Percentiles rank a stretch among this genome's conserved stretches.
Conservation (phyloP, 164 flowering plant genomes). For the Aristolochia californica region DNA sequence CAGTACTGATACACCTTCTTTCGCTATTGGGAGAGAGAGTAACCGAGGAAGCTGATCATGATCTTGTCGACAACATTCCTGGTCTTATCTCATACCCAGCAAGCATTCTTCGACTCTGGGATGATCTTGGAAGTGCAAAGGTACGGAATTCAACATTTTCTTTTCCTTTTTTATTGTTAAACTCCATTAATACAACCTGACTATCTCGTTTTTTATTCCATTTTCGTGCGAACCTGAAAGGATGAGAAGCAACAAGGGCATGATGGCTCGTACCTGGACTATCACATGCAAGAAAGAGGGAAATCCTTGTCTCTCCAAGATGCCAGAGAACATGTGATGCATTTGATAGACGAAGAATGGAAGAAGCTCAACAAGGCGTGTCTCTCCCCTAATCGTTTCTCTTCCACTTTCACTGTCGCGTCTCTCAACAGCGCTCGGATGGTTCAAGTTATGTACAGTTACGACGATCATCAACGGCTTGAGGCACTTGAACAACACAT, state of each 20-base stretch:
- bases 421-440: conserved; percentile 41
- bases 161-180: too few species aligned
- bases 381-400: conserved; percentile 25
- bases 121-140: conserved; percentile 19
- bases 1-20: conserved; percentile 14
- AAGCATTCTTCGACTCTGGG: conserved; percentile 24
- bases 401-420: conserved; percentile 22
- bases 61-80: conserved; percentile 3
- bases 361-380: conserved; percentile 37
- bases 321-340: conserved; percentile 20
- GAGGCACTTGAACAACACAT: conserved; percentile 25
- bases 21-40: conserved; percentile 20
- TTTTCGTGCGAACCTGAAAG: conserved; percentile 11
- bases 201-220: too few species aligned
- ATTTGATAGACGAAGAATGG: conserved; percentile 38
- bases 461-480: conserved; percentile 31
- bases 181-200: too few species aligned
- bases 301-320: conserved; percentile 5
- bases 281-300: conserved; percentile 26
- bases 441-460: conserved; percentile 39
- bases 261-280: conserved; percentile 51
- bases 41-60: conserved; percentile 1
- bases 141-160: too few species aligned
- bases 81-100: conserved; percentile 8
- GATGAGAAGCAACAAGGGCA: conserved; percentile 51